phyloP scores from a whole-genome alignment of 768 basidiomycete genomes.

The Trichaptum fuscoviolaceum region DNA sequence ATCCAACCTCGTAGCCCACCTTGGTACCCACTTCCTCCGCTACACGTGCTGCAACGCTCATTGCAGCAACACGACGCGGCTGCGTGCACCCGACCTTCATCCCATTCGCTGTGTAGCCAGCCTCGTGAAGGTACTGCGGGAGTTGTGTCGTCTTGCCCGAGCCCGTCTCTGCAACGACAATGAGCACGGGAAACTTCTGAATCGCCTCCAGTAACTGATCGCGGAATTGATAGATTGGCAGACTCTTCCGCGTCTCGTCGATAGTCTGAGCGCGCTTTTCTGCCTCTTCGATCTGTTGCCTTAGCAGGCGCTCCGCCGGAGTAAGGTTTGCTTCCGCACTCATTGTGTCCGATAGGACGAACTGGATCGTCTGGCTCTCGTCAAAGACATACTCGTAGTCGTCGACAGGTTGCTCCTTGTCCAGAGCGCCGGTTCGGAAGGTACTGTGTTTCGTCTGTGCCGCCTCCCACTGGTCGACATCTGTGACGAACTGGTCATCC shows the following conservation, averaged over 20 bases:
- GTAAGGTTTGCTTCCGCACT: slow-evolving; percentile 67
- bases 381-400: slow-evolving; percentile 98
- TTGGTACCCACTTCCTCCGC: slow-evolving; percentile 98
- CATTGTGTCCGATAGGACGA: slow-evolving; percentile 66
- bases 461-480: slow-evolving; percentile 97
- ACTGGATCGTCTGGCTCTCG: slow-evolving; percentile 94
- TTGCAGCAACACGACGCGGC: slow-evolving; percentile 96
- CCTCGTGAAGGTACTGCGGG: slow-evolving; percentile 97
- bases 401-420: slow-evolving; percentile 75
- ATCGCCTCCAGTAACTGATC: slow-evolving; percentile 87
- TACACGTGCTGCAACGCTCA: slow-evolving; percentile 98
- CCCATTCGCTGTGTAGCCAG: slow-evolving; percentile 86
- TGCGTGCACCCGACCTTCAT: slow-evolving; percentile 94
- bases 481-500: slow-evolving; percentile 92
- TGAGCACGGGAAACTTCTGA: slow-evolving; percentile 87
- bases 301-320: slow-evolving; percentile 78
- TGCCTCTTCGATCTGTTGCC: slow-evolving; percentile 86
- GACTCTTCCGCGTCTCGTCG: slow-evolving; percentile 87
- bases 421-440: slow-evolving; percentile 88
- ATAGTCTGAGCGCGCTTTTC: slow-evolving; percentile 85
- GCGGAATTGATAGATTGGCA: slow-evolving; percentile 89
- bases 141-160: slow-evolving; percentile 99
- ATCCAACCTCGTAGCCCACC: slow-evolving; percentile 98
- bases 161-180: slow-evolving; percentile 97
- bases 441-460: slow-evolving; percentile 85